Evolutionary conservation across 2,329 filamentous ascomycete genomes (phyloP).

Genomic region (Penicillium sp.): DNA sequence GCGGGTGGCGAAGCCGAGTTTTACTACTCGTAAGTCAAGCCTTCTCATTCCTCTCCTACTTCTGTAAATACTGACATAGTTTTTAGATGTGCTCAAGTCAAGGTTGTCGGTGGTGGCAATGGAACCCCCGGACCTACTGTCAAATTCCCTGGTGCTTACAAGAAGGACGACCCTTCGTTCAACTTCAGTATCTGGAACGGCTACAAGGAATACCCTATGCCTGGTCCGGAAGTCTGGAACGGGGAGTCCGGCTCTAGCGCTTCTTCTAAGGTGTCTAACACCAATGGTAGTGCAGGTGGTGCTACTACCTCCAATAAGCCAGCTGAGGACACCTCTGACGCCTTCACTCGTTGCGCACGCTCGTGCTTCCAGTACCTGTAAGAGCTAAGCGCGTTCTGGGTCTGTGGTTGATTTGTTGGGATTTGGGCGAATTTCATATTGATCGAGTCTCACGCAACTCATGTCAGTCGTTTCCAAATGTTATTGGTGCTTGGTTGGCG

Average conservation of each 20-base stretch:
- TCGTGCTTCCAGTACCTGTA: neutral
- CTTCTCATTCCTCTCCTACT: neutral
- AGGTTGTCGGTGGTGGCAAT: slow-evolving; percentile 38
- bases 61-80: neutral
- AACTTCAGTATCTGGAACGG: slow-evolving; percentile 14
- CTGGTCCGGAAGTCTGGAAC: slow-evolving; percentile 14
- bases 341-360: neutral
- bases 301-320: neutral
- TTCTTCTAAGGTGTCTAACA: neutral
- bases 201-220: slow-evolving; percentile 15
- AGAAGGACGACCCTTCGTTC: slow-evolving; percentile 15
- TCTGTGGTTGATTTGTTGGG: neutral
- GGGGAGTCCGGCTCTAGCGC: neutral
- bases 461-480: neutral
- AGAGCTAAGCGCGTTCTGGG: neutral
- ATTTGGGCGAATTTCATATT: neutral
- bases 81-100: slow-evolving; percentile 32
- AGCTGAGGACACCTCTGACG: neutral
- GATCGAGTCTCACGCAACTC: neutral
- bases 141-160: slow-evolving; percentile 12
- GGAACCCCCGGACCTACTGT: slow-evolving; percentile 8
- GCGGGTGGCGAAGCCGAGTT: neutral
- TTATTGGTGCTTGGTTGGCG: neutral
- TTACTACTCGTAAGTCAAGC: neutral
- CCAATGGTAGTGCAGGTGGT: neutral